Conservation (phyloP, 192 early-diverging fungal genomes). For the Rhizophagus prolifer region DNA sequence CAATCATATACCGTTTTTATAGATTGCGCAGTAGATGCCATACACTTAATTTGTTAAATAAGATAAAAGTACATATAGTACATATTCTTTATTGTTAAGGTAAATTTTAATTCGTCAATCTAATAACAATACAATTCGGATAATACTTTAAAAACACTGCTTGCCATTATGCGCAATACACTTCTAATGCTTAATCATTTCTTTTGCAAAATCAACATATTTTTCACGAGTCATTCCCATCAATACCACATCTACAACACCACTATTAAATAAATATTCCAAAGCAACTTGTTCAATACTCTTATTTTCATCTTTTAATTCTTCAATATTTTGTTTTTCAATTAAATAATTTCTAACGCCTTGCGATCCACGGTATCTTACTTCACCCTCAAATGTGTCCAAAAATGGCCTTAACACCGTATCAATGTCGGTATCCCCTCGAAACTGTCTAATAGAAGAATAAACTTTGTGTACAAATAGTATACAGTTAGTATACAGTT, state of each 20-base stretch:
- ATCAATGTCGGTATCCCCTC: not conserved
- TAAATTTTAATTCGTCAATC: no score
- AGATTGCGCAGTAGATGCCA: no score
- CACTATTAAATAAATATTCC: slow-evolving; percentile 37
- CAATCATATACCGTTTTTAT: no score
- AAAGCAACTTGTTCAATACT: slow-evolving; percentile 38
- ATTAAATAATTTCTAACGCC: slow-evolving; percentile 31
- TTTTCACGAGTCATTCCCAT: slow-evolving; percentile 38
- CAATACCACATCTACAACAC: slow-evolving; percentile 33
- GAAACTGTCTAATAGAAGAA: slow-evolving; percentile 5
- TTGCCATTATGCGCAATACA: no score
- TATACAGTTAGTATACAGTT: no score
- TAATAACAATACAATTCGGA: no score
- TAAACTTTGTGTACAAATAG: not conserved
- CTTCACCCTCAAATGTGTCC: slow-evolving; percentile 36
- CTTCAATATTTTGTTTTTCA: slow-evolving; percentile 26
- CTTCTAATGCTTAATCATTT: not conserved
- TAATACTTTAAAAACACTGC: no score
- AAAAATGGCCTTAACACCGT: slow-evolving; percentile 29
- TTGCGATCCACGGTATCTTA: slow-evolving; percentile 33
- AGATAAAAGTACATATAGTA: no score
- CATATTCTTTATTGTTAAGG: no score
- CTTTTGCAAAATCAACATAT: slow-evolving; percentile 40
- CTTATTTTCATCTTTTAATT: slow-evolving; percentile 18
- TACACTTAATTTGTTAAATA: no score